Percentiles rank a stretch among this genome's conserved stretches.
Evolutionary conservation across 352 stramenopile genomes (phyloP).

Genomic region (Pythium biforme): DNA sequence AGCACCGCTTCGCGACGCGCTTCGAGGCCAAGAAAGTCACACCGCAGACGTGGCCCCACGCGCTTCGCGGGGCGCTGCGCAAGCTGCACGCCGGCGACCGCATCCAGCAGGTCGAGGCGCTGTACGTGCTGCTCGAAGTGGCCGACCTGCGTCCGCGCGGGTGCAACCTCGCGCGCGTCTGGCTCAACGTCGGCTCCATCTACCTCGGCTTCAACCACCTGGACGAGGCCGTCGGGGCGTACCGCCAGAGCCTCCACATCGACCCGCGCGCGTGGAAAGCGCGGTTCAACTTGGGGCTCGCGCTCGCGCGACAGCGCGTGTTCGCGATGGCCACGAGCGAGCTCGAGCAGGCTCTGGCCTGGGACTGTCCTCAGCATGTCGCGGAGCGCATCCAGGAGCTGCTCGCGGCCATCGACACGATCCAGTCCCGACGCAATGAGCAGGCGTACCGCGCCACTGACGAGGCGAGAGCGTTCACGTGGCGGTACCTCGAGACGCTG

Average conservation of each 20-base stretch:
- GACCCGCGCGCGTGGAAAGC: slow-evolving; percentile 43
- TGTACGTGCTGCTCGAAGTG: slow-evolving; percentile 63
- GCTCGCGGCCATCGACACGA: slow-evolving; percentile 45
- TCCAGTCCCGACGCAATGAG: slow-evolving; percentile 36
- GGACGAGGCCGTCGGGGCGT: slow-evolving; percentile 49
- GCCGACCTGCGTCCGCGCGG: slow-evolving; percentile 38
- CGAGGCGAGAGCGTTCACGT: slow-evolving; percentile 45
- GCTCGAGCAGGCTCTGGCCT: slow-evolving; percentile 32
- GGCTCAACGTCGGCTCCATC: slow-evolving; percentile 53
- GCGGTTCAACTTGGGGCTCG: slow-evolving; percentile 48
- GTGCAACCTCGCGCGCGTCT: slow-evolving; percentile 35
- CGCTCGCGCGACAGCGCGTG: slow-evolving; percentile 41
- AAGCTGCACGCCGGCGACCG: slow-evolving; percentile 35
- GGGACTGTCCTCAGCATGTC: background rate
- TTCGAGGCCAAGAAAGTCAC: slow-evolving; percentile 53
- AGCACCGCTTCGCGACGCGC: slow-evolving; percentile 50
- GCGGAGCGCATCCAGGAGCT: slow-evolving; percentile 19
- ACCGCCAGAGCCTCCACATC: slow-evolving; percentile 43
- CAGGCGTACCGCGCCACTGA: slow-evolving; percentile 33
- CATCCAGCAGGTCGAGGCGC: slow-evolving; percentile 37
- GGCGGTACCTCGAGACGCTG: slow-evolving; percentile 42
- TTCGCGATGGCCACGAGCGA: slow-evolving; percentile 51
- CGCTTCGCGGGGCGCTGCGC: slow-evolving; percentile 28
- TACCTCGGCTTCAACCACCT: slow-evolving; percentile 54
- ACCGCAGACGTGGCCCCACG: slow-evolving; percentile 36